Evolutionary conservation across 1,139 yeast genomes (phyloP), one percentile per base, ranked within the genome.

Genomic region (Yamadazyma trypodendri): DNA sequence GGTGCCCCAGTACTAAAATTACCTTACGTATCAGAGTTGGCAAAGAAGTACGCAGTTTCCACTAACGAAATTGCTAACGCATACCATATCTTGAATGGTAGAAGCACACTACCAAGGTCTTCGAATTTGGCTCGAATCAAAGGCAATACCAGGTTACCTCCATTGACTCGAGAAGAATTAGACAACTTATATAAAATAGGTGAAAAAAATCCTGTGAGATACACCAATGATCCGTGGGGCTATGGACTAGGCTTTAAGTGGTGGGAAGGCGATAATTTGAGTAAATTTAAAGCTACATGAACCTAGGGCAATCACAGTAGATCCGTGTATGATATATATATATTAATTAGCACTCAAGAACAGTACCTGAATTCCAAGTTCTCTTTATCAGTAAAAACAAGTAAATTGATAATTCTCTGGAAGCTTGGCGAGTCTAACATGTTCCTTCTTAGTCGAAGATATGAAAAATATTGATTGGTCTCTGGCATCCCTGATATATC

Each of bases 371-470:
- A 39, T 21, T 33, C 33, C 6, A 37, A 30, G 50, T 83, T 83
- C 56, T 82, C 81, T 39, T 66, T 65, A 50, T 83, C 89, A 2
- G 89, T 83, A 49, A 81, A 58, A 53, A 82, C 90, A 11, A n/a
- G 71, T 62, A 51, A 74, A 74, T 35, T 77, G 78, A 50, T 76
- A 76, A 49, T 77, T 77, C 35, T 68, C 70, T 10, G 63, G 52
- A 2, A 31, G 31, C 3, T 36, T 22, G 22, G 32, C 33, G 29
- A 27, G 20, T 31, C 34, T n/a, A 28, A 31, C 34, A 31, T 31
- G 8, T 27, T 27, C n/a, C 21, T 18, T 18, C 21, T 18, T 18
- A 8, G 21, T 18, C 21, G 8, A 18, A 18, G 21, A 18, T 18
- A 18, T 23, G 21, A 18, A 18, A 18, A 18, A 18, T 18, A 18